Conservation (phyloP, 768 basidiomycete species). For the Amanita jacksonii region DNA sequence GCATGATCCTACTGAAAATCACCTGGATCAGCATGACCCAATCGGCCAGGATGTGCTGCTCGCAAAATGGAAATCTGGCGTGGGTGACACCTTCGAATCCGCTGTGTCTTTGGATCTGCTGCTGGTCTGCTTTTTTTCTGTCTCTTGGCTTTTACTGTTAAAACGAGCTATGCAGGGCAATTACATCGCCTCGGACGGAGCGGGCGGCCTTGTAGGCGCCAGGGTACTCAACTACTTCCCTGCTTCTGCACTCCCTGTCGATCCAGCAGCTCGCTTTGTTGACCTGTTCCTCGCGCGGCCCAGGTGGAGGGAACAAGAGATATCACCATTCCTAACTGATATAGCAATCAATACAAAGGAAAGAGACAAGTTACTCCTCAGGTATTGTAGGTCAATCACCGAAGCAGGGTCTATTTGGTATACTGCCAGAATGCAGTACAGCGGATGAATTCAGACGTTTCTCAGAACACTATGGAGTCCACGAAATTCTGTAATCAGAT, state of each 20-base stretch:
- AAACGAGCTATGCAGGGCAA: conserved; percentile 49
- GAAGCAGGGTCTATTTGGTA: conserved; percentile 65
- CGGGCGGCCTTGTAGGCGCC: conserved; percentile 20
- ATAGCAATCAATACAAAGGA: conserved; percentile 81
- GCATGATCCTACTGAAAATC: too few relatives aligned
- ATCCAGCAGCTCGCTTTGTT: conserved; percentile 72
- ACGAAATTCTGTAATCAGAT: background rate
- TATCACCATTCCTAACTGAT: conserved; percentile 72
- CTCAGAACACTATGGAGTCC: background rate
- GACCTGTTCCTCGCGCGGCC: conserved; percentile 80
- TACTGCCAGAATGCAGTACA: conserved; percentile 58
- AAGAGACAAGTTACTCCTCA: conserved; percentile 78
- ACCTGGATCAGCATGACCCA: conserved; percentile 45
- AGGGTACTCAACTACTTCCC: conserved; percentile 67
- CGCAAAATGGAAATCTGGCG: conserved; percentile 55
- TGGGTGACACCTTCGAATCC: conserved; percentile 71
- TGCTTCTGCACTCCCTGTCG: conserved; percentile 58
- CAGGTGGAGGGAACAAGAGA: conserved; percentile 73
- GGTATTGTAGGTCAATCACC: conserved; percentile 73
- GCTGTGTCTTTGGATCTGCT: conserved; percentile 56
- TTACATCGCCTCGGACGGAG: conserved; percentile 42
- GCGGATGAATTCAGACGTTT: conserved; percentile 17
- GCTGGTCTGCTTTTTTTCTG: conserved; percentile 33
- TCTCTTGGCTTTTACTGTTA: background rate
- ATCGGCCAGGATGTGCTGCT: conserved; percentile 50